Base-by-base conservation (phyloP, 495 filamentous ascomycete genomes). In the Xylaria venustula region DNA sequence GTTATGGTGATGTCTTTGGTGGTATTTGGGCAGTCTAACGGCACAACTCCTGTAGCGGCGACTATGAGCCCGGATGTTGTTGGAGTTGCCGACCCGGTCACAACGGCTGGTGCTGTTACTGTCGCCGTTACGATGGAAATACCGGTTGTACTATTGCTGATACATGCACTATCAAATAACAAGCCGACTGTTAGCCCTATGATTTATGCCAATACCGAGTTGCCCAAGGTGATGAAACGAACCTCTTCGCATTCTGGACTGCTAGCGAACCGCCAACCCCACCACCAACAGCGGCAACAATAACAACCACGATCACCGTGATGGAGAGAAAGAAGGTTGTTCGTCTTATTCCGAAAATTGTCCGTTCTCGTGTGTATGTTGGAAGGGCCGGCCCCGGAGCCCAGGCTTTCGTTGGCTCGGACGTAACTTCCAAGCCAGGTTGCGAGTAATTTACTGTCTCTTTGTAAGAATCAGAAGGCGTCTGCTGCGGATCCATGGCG, bases 251-350 rank as follows among this genome's bases (percentile, higher is more conserved):
- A 45, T 65, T 64, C 14, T 65, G 42, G 14, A 70, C 67, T 17
- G 67, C 67, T 47, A 67, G 1, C 5, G 54, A 62, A 36, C 67
- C 67, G 15, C 67, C 67, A 9, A 70, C 60, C 0, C 65, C 67
- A 19, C 67, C 67, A 2, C 67, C 67, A 0, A 70, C 44, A 4
- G 52, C 65, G 2, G 67, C 62, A 7, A 51, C 62, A 46, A 70
- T 42, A 12, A 70, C 62, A 28, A 67, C 67, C 15, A 63, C 44
- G 17, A 59, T 46, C 8, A 70, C 45, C 9, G 55, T 52, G n/a
- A 65, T 23, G 3, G 40, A 14, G 22, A 70, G 57, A 4, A 61
- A 53, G 40, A 70, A 70, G 2, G 65, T 70, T 12, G 48, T 3
- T 15, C 28, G 46, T 32, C 59, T 49, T 26, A 70, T 6, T 23